phyloP scores from a whole-genome alignment of 139 green algal species.

The Astrephomene gubernaculifera region DNA sequence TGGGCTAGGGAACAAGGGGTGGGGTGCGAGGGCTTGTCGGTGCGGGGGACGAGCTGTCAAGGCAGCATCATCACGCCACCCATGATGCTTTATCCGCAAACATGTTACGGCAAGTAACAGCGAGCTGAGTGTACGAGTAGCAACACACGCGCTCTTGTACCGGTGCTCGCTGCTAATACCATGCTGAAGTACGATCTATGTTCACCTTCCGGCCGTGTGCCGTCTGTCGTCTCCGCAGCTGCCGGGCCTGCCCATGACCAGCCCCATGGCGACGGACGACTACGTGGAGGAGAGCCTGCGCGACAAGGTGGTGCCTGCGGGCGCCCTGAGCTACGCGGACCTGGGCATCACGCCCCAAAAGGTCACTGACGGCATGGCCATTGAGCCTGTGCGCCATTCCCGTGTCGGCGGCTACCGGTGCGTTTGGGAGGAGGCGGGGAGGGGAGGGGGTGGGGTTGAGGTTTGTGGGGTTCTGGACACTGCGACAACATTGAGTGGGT shows the following conservation, averaged over 20 bases:
- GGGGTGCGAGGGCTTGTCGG: background rate
- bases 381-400: conserved; percentile 84
- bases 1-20: background rate
- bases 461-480: background rate
- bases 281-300: conserved; percentile 72
- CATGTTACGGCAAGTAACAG: too few relatives aligned
- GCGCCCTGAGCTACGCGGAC: conserved; percentile 67
- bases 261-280: conserved; percentile 72
- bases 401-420: conserved; percentile 78
- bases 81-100: too few relatives aligned
- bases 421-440: background rate
- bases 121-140: too few relatives aligned
- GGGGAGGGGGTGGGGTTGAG: background rate
- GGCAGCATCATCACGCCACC: too few relatives aligned
- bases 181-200: too few relatives aligned
- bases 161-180: too few relatives aligned
- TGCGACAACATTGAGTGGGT: background rate
- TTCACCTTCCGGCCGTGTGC: too few relatives aligned
- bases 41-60: too few relatives aligned
- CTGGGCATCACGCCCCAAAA: conserved; percentile 71
- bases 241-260: conserved; percentile 62
- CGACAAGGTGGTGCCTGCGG: conserved; percentile 62
- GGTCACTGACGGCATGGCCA: conserved; percentile 79
- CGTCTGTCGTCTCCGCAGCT: conserved; percentile 26
- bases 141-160: too few relatives aligned